Conservation (phyloP, 2,329 filamentous ascomycete genomes). For the Fusarium sp. region DNA sequence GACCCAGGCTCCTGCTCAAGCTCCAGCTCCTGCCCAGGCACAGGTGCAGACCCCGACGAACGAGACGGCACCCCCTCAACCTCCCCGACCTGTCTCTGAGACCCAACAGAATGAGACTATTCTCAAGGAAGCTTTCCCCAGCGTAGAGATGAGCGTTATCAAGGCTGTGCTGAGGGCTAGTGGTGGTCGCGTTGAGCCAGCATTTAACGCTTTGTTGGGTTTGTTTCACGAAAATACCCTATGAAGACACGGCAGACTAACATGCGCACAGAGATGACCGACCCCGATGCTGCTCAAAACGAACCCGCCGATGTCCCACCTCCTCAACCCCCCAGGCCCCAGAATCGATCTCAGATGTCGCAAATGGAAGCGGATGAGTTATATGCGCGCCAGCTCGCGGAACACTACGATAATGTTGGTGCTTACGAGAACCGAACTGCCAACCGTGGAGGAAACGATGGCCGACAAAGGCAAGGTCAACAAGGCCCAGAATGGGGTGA, state of each 20-base stretch:
- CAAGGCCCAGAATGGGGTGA: slow-evolving; percentile 55
- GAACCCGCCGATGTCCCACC: slow-evolving; percentile 69
- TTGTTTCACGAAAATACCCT: slow-evolving; percentile 35
- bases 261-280: slow-evolving; percentile 74
- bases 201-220: slow-evolving; percentile 95
- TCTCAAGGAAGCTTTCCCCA: slow-evolving; percentile 92
- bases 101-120: slow-evolving; percentile 88
- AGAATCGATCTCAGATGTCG: slow-evolving; percentile 71
- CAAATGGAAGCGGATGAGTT: slow-evolving; percentile 92
- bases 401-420: slow-evolving; percentile 81
- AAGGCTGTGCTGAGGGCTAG: slow-evolving; percentile 91
- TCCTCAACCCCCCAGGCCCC: slow-evolving; percentile 83
- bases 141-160: slow-evolving; percentile 81
- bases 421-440: slow-evolving; percentile 68
- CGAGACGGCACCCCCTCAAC: slow-evolving; percentile 76
- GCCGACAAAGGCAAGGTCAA: slow-evolving; percentile 57
- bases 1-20: slow-evolving; percentile 22
- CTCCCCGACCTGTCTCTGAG: slow-evolving; percentile 83
- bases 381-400: slow-evolving; percentile 91
- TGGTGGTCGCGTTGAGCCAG: slow-evolving; percentile 86
- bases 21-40: neutral
- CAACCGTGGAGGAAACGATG: slow-evolving; percentile 52
- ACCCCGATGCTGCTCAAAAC: slow-evolving; percentile 73
- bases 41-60: slow-evolving; percentile 48
- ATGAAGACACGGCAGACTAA: slow-evolving; percentile 21